Evolutionary conservation across 208 protist species (phyloP), one percentile per base, ranked within the genome.

Genomic region (Naegleria gruberi): DNA sequence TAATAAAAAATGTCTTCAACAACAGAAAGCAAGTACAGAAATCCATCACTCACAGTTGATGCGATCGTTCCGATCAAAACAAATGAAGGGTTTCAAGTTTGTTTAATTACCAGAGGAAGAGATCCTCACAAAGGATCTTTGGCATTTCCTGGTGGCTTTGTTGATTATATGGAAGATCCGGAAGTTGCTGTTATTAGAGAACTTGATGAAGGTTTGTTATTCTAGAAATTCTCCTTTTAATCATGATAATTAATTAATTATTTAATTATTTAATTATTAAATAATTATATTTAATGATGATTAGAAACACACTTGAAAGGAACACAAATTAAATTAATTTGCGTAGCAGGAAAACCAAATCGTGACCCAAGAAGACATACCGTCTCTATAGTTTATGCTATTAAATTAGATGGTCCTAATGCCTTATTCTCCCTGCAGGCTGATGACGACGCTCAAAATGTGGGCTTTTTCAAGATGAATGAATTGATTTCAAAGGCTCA

Each of bases 81-180:
- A n/a, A n/a, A n/a, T 45, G 51, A 90, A 41, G 88, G 44, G 4
- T 57, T 43, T 44, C 12, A 74, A 43, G 26, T 90, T 23, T 84
- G 65, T 0, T 40, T 90, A 4, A 81, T 90, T 5, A 57, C 23
- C 0, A 47, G 88, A 73, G 40, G 12, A 81, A 84, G 43, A 34
- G 88, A 90, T 42, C 88, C 88, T 6, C 40, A 42, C 30, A 86
- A 84, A 57, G 46, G 47, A 17, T 43, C 3, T 26, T 81, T 73
- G 6, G 46, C 88, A n/a, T 74, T 90, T 10, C 88, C 88, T 44
- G 88, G 88, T 26, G 88, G 88, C 43, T 90, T 81, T 81, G 30
- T 90, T 0, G 88, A 90, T 5, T 81, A 90, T 34, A 51, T 46
- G 6, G 88, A 90, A 30, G 30, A 90, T 43, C 46, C 88, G 6